Percentiles rank a stretch among this genome's conserved stretches.
Conservation (phyloP, 108 stramenopile species). For the Nitzschia sp. region DNA sequence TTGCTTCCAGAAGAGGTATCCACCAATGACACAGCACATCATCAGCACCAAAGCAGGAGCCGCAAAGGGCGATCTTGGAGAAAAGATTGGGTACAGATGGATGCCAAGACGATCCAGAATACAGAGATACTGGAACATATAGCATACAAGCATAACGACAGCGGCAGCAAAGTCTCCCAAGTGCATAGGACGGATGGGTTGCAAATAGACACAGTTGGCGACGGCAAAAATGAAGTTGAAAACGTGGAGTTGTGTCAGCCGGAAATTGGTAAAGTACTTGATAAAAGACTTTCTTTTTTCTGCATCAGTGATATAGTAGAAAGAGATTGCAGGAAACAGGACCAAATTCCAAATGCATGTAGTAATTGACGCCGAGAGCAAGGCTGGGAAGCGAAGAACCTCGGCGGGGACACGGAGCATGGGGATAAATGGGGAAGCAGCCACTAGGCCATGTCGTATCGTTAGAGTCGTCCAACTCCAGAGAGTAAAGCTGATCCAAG, state of each 20-base stretch:
- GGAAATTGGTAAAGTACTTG: slow-evolving; percentile 57
- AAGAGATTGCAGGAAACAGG: slow-evolving; percentile 54
- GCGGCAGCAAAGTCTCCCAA: slow-evolving; percentile 59
- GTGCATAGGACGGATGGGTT: slow-evolving; percentile 44
- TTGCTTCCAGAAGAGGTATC: slow-evolving; percentile 22
- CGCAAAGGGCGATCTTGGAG: slow-evolving; percentile 49
- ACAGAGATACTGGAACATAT: slow-evolving; percentile 61
- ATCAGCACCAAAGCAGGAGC: slow-evolving; percentile 38
- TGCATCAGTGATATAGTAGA: slow-evolving; percentile 43
- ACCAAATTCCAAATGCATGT: slow-evolving; percentile 83
- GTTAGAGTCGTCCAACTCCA: slow-evolving; percentile 63
- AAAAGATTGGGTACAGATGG: slow-evolving; percentile 82
- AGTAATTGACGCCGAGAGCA: slow-evolving; percentile 62
- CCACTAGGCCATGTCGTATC: slow-evolving; percentile 56
- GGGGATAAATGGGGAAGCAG: slow-evolving; percentile 52
- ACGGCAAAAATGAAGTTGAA: slow-evolving; percentile 64
- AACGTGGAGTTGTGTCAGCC: slow-evolving; percentile 68
- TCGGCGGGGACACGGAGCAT: slow-evolving; percentile 42
- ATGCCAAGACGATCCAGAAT: slow-evolving; percentile 80
- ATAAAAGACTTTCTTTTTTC: slow-evolving; percentile 53
- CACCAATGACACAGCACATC: slow-evolving; percentile 27
- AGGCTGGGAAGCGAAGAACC: slow-evolving; percentile 58
- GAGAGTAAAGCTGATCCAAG: slow-evolving; percentile 61
- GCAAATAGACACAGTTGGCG: slow-evolving; percentile 44
- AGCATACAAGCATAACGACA: slow-evolving; percentile 40